Evolutionary conservation across 2,329 filamentous ascomycete genomes (phyloP).

Genomic region (Trichoderma brevicompactum): DNA sequence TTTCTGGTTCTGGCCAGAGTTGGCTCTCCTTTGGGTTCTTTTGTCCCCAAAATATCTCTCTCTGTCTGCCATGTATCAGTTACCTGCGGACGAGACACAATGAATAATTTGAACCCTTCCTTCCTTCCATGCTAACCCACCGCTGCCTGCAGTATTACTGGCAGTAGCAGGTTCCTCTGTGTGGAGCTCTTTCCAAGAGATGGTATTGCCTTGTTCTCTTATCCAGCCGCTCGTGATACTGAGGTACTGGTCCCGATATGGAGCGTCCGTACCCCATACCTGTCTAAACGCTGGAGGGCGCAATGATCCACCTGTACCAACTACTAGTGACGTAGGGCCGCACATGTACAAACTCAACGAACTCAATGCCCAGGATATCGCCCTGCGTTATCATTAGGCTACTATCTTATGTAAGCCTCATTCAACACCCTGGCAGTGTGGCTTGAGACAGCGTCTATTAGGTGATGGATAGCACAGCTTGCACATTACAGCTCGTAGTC

Average conservation of each 20-base stretch:
- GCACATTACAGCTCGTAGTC: too few species aligned
- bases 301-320: background rate
- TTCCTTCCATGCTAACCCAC: too few species aligned
- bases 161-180: background rate
- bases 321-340: conserved; percentile 21
- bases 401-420: background rate
- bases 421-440: too few species aligned
- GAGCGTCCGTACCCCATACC: conserved; percentile 4
- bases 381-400: conserved; percentile 12
- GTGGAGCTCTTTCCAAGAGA: too few species aligned
- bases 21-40: too few species aligned
- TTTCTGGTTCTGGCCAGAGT: too few species aligned
- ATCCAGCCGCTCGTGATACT: background rate
- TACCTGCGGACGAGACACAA: too few species aligned
- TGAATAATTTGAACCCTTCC: too few species aligned
- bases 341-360: background rate
- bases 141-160: too few species aligned
- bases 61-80: too few species aligned
- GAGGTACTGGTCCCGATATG: background rate
- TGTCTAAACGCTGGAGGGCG: background rate
- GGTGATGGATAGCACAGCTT: too few species aligned
- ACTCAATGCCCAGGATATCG: background rate
- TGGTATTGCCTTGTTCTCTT: background rate
- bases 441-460: too few species aligned
- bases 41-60: background rate